Base-by-base conservation (phyloP, 2,329 filamentous ascomycete genomes). In the Leptographium radiaticola region DNA sequence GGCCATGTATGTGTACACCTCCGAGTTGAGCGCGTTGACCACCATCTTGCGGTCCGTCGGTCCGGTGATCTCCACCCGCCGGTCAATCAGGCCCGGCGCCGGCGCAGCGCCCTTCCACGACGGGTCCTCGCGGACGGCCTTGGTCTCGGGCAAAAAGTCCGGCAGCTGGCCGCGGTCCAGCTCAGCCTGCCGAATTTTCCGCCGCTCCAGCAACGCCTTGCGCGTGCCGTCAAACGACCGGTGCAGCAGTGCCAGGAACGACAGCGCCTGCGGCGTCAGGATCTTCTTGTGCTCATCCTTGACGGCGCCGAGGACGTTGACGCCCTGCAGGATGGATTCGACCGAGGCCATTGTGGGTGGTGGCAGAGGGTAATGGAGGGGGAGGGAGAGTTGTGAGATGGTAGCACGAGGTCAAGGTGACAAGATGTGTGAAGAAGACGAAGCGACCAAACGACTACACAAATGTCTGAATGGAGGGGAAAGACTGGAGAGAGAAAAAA, bases 1-100 rank as follows among this genome's bases (percentile, higher is more conserved):
- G 49, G 93, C 93, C 93, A 98, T 98, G 66, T 97, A 98, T 54
- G 91, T 97, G 86, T 87, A 97, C 30, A 97, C 93, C 65, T 97
- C 81, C 47, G 91, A 85, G 71, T 97, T 98, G 67, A 97, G 67
- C 11, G 93, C 93, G 69, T 98, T 98, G 59, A 97, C 88, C 49
- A 97, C 89, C 93, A 98, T 98, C 80, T 97, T 98, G 62, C 93
- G 81, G 71, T 97, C 93, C 8, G 90, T 96, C 1, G 93, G 93
- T 10, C 93, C 93, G 6, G 93, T 98, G 65, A 97, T 98, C 75
- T 98, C 93, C 36, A 96, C 87, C 57, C 93, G 83, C 60, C 93
- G 85, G 74, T 98, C 93, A 46, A 95, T 83, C 54, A 97, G 79
- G 55, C 93, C 93, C 0, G 93, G 91, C 9, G 91, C 93, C 18